Evolutionary conservation across 2,329 filamentous ascomycete genomes (phyloP).

Genomic region (Nigrograna mackinnonii): DNA sequence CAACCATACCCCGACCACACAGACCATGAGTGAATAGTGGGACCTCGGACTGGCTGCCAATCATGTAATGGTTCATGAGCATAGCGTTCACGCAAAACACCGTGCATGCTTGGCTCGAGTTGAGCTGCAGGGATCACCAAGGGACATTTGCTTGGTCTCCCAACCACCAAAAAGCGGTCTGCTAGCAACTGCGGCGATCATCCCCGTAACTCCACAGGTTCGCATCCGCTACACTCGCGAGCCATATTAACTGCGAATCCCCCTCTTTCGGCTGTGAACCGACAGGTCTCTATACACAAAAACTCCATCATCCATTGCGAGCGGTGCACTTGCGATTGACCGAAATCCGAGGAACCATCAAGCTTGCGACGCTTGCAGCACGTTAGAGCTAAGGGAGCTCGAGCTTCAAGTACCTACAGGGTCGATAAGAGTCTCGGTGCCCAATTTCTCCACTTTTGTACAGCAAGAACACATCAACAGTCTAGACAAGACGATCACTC

Average conservation of each 20-base stretch:
- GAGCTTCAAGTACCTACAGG: neutral
- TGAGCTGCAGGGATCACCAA: conserved; percentile 8
- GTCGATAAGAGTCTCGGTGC: too few relatives aligned
- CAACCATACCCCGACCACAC: too few relatives aligned
- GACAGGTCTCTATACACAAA: neutral
- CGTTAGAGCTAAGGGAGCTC: neutral
- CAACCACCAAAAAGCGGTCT: conserved; percentile 21
- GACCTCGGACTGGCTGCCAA: too few relatives aligned
- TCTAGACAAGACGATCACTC: too few relatives aligned
- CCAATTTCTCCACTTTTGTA: too few relatives aligned
- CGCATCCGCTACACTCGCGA: conserved; percentile 2
- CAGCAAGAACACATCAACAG: too few relatives aligned
- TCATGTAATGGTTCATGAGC: too few relatives aligned
- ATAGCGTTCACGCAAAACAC: conserved; percentile 16
- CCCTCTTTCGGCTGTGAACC: neutral
- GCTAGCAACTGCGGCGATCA: conserved; percentile 9
- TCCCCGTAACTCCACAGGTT: conserved; percentile 14
- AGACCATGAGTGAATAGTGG: too few relatives aligned
- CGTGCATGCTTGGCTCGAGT: conserved; percentile 10
- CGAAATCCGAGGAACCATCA: neutral
- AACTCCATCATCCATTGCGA: neutral
- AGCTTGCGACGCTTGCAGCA: neutral
- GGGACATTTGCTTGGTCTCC: neutral
- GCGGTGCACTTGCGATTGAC: neutral
- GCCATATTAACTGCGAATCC: neutral